Evolutionary conservation across 345 rosid genomes (phyloP).

Genomic region (Pseudoturritis turrita): DNA sequence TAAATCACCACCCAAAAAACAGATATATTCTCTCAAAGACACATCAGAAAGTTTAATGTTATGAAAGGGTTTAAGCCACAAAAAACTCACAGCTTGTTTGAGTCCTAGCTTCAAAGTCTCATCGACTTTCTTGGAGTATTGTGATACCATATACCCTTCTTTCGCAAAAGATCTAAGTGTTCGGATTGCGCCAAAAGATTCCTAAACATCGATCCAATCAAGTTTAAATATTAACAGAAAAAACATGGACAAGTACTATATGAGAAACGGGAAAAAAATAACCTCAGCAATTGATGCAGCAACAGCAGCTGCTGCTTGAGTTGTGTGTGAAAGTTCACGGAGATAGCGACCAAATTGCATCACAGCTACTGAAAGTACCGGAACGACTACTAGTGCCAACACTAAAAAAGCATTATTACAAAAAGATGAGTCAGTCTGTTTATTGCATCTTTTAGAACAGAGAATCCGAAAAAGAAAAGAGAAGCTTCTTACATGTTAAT

Average conservation of each 20-base stretch:
- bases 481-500: constrained; percentile 43
- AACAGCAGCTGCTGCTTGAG: constrained; percentile 96
- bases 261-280: neutral
- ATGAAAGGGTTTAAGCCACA: neutral
- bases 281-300: constrained; percentile 99
- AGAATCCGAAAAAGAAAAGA: neutral
- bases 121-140: constrained; percentile 77
- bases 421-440: neutral
- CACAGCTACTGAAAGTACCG: constrained; percentile 67
- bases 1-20: neutral
- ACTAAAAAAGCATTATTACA: constrained; percentile 37
- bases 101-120: constrained; percentile 86
- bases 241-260: neutral
- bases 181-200: constrained; percentile 93
- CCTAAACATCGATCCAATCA: constrained; percentile 39
- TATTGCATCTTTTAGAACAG: neutral
- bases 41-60: neutral
- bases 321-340: constrained; percentile 85
- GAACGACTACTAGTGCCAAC: constrained; percentile 82
- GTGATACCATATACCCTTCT: constrained; percentile 61
- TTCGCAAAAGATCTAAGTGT: constrained; percentile 95
- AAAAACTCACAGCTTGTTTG: constrained; percentile 69
- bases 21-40: constrained; percentile 32
- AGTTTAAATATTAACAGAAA: neutral
- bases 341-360: constrained; percentile 70